These are phyloP conservation scores for Globisporangium sylvaticum DNA, from an alignment of 352 stramenopile species.

Conservation along the genomic window DNA sequence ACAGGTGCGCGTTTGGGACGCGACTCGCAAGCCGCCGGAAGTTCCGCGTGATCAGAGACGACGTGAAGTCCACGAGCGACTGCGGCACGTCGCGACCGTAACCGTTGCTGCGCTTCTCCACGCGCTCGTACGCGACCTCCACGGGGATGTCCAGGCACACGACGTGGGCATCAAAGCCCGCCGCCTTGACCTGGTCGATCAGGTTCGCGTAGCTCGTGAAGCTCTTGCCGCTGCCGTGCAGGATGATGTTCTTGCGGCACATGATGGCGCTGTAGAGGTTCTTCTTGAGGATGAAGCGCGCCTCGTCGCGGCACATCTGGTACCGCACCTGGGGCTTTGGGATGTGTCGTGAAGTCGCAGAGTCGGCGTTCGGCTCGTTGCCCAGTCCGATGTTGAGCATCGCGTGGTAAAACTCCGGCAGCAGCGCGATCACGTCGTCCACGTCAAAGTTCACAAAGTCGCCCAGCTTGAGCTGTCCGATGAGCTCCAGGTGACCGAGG, in stretches of 20 bases:
- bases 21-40: conserved; percentile 56
- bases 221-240: conserved; percentile 73
- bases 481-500: conserved; percentile 66
- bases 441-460: conserved; percentile 85
- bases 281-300: conserved; percentile 77
- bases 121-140: conserved; percentile 59
- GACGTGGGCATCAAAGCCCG: conserved; percentile 70
- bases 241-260: conserved; percentile 76
- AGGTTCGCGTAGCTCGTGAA: conserved; percentile 59
- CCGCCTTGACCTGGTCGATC: conserved; percentile 62
- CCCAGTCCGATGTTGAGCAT: conserved; percentile 80
- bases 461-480: conserved; percentile 59
- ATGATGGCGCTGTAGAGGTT: conserved; percentile 76
- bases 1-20: conserved; percentile 69
- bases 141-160: conserved; percentile 71
- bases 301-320: conserved; percentile 75
- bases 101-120: conserved; percentile 58
- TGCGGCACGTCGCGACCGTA: conserved; percentile 66
- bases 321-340: conserved; percentile 65
- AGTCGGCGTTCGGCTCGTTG: conserved; percentile 37
- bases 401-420: conserved; percentile 78
- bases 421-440: conserved; percentile 71
- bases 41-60: conserved; percentile 58
- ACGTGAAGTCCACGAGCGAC: conserved; percentile 61
- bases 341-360: conserved; percentile 11